Base-by-base conservation (phyloP, 2,329 filamentous ascomycete genomes). In the Aureobasidium uvarum region DNA sequence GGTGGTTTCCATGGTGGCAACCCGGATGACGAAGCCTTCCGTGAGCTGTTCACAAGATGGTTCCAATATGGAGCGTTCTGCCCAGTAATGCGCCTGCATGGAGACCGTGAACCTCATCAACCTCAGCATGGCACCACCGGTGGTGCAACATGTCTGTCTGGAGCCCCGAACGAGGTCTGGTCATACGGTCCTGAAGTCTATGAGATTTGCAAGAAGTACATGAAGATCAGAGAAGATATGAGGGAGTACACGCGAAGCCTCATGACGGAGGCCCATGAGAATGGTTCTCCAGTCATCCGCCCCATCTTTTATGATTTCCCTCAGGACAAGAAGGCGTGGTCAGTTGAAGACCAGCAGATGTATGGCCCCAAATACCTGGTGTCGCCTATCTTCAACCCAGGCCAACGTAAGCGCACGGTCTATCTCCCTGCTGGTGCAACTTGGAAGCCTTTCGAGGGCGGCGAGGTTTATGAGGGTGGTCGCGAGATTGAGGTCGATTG, bases 1-100 rank as follows among this genome's bases (percentile, higher is more conserved):
- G 87, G 87, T 1, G 87, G 87, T 0, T 89, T 90, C 71, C 86
- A 89, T 70, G 86, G 86, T 5, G 87, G 87, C 0, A 80, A 86
- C 67, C 84, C 86, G 0, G 73, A 77, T 0, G 81, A 87, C 54
- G 74, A 77, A 1, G 77, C 70, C 0, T 89, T 89, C 74, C 79
- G 85, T 8, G 87, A 89, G 71, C 75, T 89, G 0, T 85, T 89
- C 66, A 82, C 86, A 1, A 77, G 87, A 1, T 89, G 87, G 87
- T 89, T 89, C 73, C 86, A 89, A 70, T 89, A 86, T 85, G 86
- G 84, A 0, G 77, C 85, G 0, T 89, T 87, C 70, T 88, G 85
- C 65, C 87, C 87, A 0, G 86, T 89, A 1, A 87, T 90, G 82
- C 77, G 87, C 2, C 78, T 89, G 0, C 87, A 90, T 69, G 87